Conservation (phyloP, 164 flowering plant genomes). For the Umbilicus rupestris region DNA sequence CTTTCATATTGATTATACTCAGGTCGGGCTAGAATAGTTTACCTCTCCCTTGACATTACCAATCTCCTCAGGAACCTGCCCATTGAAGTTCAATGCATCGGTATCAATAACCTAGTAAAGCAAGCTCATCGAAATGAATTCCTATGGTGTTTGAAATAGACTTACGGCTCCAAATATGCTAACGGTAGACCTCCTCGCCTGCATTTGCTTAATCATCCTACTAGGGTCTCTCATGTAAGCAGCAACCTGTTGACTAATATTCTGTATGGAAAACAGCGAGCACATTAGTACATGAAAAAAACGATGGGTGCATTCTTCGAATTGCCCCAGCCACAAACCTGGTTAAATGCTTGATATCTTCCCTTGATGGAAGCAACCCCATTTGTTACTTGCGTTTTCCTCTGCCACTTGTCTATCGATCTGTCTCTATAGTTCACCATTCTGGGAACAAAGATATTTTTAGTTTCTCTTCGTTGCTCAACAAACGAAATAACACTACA, state of each 20-base stretch:
- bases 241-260: constrained; percentile 89
- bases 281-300: neutral
- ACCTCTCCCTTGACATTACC: constrained; percentile 22
- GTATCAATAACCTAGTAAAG: neutral
- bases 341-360: constrained; percentile 83
- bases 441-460: constrained; percentile 17
- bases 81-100: constrained; percentile 8
- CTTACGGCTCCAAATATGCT: constrained; percentile 63
- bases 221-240: constrained; percentile 90
- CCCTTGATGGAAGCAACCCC: constrained; percentile 83
- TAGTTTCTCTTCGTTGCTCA: neutral
- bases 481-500: neutral
- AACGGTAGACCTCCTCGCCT: constrained; percentile 50
- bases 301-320: neutral
- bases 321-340: constrained; percentile 34
- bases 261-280: constrained; percentile 28
- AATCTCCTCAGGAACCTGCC: constrained; percentile 30
- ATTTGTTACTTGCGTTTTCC: constrained; percentile 78
- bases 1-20: neutral
- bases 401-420: constrained; percentile 92
- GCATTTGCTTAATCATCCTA: constrained; percentile 86
- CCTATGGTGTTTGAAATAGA: neutral
- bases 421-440: constrained; percentile 64
- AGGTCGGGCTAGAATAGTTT: constrained; percentile 3
- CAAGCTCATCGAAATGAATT: neutral